Evolutionary conservation across 2,329 filamentous ascomycete species (phyloP).

Genomic region (Phyllosticta ampelicida): DNA sequence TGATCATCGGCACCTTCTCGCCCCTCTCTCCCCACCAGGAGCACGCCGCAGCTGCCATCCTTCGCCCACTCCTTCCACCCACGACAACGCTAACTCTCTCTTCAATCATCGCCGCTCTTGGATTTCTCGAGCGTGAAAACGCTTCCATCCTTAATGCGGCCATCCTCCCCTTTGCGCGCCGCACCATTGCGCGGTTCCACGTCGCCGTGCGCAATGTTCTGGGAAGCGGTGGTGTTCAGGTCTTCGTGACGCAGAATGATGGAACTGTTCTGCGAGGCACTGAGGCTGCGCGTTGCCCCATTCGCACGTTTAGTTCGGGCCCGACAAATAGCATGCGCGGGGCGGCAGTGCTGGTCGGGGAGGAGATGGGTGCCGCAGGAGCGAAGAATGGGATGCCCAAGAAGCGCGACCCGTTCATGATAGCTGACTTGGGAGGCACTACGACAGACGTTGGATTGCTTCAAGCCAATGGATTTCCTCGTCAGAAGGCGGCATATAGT

Average conservation of each 20-base stretch:
- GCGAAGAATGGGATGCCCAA: background rate
- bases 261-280: conserved; percentile 48
- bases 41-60: conserved; percentile 27
- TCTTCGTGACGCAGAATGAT: conserved; percentile 55
- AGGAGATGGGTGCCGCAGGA: conserved; percentile 10
- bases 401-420: conserved; percentile 23
- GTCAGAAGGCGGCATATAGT: conserved; percentile 50
- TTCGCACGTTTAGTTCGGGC: conserved; percentile 51
- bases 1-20: conserved; percentile 37
- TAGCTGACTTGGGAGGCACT: conserved; percentile 56
- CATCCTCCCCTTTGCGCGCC: conserved; percentile 46
- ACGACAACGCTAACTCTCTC: conserved; percentile 32
- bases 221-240: conserved; percentile 24
- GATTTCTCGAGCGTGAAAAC: conserved; percentile 52
- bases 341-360: conserved; percentile 44
- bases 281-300: conserved; percentile 45
- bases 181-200: conserved; percentile 47
- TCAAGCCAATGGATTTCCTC: conserved; percentile 49
- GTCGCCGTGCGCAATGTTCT: conserved; percentile 39
- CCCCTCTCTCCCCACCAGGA: conserved; percentile 34
- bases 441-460: conserved; percentile 53
- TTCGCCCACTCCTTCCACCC: conserved; percentile 27
- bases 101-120: conserved; percentile 34
- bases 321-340: conserved; percentile 48
- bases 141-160: conserved; percentile 54